phyloP scores from a whole-genome alignment of 345 rosid genomes.

The Corchorus capsularis region DNA sequence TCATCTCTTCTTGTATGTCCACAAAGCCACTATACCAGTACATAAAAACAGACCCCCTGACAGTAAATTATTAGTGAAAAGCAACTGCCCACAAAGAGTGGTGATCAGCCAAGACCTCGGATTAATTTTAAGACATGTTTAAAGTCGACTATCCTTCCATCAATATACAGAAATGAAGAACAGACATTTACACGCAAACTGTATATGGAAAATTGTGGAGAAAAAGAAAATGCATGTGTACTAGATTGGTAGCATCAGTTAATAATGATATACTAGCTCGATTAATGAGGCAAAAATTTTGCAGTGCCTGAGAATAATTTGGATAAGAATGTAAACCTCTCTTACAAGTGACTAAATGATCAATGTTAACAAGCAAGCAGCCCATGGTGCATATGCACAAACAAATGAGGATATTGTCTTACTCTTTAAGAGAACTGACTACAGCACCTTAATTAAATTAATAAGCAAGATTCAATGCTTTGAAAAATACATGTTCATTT shows the following conservation, averaged over 20 bases:
- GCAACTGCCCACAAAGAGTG: conserved; percentile 48
- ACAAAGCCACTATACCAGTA: conserved; percentile 81
- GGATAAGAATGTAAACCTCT: neutral
- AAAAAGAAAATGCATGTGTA: neutral
- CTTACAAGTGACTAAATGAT: neutral
- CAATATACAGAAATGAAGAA: neutral
- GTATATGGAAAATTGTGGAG: neutral
- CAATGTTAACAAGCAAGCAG: neutral
- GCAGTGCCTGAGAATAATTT: neutral
- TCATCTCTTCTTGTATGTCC: conserved; percentile 52
- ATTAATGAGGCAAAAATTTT: neutral
- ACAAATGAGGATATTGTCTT: neutral
- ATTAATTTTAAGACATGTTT: neutral
- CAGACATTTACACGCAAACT: neutral
- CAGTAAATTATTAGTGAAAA: conserved; percentile 72
- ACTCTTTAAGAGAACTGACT: neutral
- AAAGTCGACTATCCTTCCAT: neutral
- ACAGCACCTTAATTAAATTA: conserved; percentile 3
- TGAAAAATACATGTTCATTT: neutral
- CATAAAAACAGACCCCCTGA: conserved; percentile 70
- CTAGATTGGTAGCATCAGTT: neutral
- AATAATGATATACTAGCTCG: neutral
- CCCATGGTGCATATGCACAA: neutral
- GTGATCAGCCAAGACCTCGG: conserved; percentile 30
- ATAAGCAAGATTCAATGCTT: neutral